Base-by-base conservation (phyloP, 2,329 filamentous ascomycete genomes). In the Orbilia quercus region DNA sequence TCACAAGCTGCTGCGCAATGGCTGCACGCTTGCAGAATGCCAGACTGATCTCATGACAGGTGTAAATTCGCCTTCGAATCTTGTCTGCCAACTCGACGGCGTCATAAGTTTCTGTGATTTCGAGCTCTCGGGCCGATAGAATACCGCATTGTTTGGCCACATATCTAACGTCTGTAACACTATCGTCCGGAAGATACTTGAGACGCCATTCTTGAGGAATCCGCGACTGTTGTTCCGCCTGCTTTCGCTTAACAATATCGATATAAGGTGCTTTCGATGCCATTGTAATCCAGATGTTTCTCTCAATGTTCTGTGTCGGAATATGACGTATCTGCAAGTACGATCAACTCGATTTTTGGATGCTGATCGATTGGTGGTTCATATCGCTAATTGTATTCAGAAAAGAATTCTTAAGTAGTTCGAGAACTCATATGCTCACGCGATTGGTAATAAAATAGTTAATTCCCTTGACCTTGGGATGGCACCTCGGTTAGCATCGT, bases 1-100 rank as follows among this genome's bases (percentile, higher is more conserved):
- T 25, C 65, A 81, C 79, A 50, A 83, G 78, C 75, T 85, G 84
- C 44, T 84, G 83, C 1, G 82, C 83, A 45, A 85, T 81, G 0
- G 83, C 82, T 0, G 83, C 83, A 5, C 84, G 80, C 76, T 85
- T 85, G 74, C 83, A 84, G 75, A 85, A 85, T n/a, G 83, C 84
- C 2, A 78, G 79, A 0, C 81, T 78, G 1, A 85, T 81, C n/a
- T 82, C 81, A 40, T 78, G 75, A 0, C 79, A 78, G 1, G 75
- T 79, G 47, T 75, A 77, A 23, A 75, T 54, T 14, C 76, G 66
- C 12, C 50, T 59, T 16, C 62, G 66, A 7, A 84, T 81, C 7
- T 80, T 81, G 25, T 78, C 78, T 0, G 82, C 81, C 3, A 85
- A 79, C 1, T 76, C 80, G 2, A 80, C 78, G 0, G 81, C 82